Conservation (phyloP, 768 basidiomycete genomes). For the Pleurotus giganteus region DNA sequence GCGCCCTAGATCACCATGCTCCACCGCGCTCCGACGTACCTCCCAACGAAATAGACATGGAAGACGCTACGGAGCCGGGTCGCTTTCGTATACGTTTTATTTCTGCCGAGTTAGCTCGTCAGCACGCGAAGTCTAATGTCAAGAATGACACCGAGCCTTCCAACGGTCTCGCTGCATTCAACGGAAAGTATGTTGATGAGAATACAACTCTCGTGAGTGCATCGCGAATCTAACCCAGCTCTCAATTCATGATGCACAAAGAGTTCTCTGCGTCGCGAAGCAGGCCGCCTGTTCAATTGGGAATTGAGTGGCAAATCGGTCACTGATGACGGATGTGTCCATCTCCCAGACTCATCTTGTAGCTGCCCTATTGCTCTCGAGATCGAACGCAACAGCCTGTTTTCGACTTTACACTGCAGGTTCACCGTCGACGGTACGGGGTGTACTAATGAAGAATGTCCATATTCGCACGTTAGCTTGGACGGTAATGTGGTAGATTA, state of each 20-base stretch:
- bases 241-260: neutral
- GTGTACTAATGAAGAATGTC: slow-evolving; percentile 19
- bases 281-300: slow-evolving; percentile 17
- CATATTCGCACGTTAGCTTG: slow-evolving; percentile 22
- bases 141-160: slow-evolving; percentile 14
- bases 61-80: slow-evolving; percentile 3
- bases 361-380: slow-evolving; percentile 21
- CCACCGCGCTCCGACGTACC: slow-evolving; percentile 16
- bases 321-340: slow-evolving; percentile 11
- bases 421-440: slow-evolving; percentile 19
- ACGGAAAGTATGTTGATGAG: slow-evolving; percentile 17
- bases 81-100: slow-evolving; percentile 20
- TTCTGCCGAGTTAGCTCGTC: slow-evolving; percentile 18
- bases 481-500: slow-evolving; percentile 9
- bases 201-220: slow-evolving; percentile 20
- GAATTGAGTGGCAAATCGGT: slow-evolving; percentile 4
- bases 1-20: too few species aligned
- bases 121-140: slow-evolving; percentile 14
- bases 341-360: slow-evolving; percentile 16
- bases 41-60: slow-evolving; percentile 13
- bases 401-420: slow-evolving; percentile 23
- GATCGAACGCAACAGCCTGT: slow-evolving; percentile 20
- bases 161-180: slow-evolving; percentile 20
- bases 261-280: slow-evolving; percentile 19
- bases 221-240: neutral